These are phyloP conservation scores for Byssothecium circinans DNA, from an alignment of 2,329 filamentous ascomycete species.

Conservation along the genomic window DNA sequence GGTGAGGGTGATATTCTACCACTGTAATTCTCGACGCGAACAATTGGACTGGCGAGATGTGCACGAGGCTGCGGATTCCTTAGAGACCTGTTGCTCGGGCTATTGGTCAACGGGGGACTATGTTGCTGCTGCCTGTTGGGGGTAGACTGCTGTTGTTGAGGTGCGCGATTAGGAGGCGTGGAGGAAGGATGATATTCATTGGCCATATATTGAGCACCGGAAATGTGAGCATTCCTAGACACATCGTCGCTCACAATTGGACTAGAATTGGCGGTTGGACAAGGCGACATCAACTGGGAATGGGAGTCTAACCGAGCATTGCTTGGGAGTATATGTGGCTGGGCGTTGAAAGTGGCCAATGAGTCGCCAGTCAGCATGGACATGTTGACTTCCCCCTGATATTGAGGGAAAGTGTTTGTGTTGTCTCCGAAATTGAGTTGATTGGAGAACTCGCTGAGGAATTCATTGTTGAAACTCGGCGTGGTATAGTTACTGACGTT, in stretches of 20 bases:
- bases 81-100: slow-evolving; percentile 32
- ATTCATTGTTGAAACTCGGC: slow-evolving; percentile 33
- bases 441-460: slow-evolving; percentile 33
- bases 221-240: slow-evolving; percentile 16
- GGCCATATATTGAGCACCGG: slow-evolving; percentile 22
- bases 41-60: slow-evolving; percentile 44
- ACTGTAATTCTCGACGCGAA: slow-evolving; percentile 43
- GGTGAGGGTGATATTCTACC: slow-evolving; percentile 39
- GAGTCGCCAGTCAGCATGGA: slow-evolving; percentile 29
- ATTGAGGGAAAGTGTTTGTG: slow-evolving; percentile 24
- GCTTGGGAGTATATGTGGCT: slow-evolving; percentile 22
- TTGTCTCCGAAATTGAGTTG: slow-evolving; percentile 35
- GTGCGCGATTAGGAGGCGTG: slow-evolving; percentile 30
- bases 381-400: slow-evolving; percentile 29
- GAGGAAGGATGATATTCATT: slow-evolving; percentile 23
- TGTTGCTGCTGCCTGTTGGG: slow-evolving; percentile 39
- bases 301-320: slow-evolving; percentile 28
- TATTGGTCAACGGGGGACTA: slow-evolving; percentile 44
- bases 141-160: slow-evolving; percentile 26
- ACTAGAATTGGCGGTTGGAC: slow-evolving; percentile 41
- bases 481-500: slow-evolving; percentile 38
- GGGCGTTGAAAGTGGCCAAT: slow-evolving; percentile 36
- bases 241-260: slow-evolving; percentile 37
- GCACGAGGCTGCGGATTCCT: slow-evolving; percentile 30
- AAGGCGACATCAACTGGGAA: slow-evolving; percentile 40